Evolutionary conservation across 2,329 filamentous ascomycete species (phyloP).

Genomic region (Trichoderma sp.): DNA sequence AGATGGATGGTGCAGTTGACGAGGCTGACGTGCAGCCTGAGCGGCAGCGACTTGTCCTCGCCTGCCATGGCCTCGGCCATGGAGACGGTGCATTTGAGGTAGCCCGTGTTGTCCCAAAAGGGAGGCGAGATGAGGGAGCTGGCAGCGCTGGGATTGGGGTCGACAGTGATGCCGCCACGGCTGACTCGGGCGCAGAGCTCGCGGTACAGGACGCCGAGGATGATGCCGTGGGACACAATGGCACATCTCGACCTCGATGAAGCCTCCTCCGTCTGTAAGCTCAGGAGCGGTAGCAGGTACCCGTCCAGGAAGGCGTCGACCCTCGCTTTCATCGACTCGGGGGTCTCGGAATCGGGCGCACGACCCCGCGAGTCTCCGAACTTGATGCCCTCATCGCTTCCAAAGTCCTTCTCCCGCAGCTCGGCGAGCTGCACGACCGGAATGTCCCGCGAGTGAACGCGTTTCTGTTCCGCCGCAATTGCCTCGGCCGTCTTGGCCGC

Average conservation of each 20-base stretch:
- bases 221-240: constrained; percentile 81
- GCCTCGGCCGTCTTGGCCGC: constrained; percentile 71
- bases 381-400: constrained; percentile 67
- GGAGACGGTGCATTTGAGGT: constrained; percentile 42
- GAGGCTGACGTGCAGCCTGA: constrained; percentile 53
- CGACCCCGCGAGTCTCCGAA: constrained; percentile 47
- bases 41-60: constrained; percentile 38
- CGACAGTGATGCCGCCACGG: constrained; percentile 29
- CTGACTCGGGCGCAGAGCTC: constrained; percentile 60
- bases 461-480: constrained; percentile 59
- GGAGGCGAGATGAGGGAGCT: constrained; percentile 34
- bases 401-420: constrained; percentile 75
- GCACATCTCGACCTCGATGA: constrained; percentile 48
- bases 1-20: constrained; percentile 76
- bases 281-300: constrained; percentile 59
- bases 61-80: constrained; percentile 1
- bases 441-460: constrained; percentile 28
- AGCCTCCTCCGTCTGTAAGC: constrained; percentile 16
- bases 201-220: constrained; percentile 70
- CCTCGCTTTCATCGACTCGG: constrained; percentile 65
- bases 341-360: constrained; percentile 64
- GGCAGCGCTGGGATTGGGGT: constrained; percentile 28
- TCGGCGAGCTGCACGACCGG: constrained; percentile 40
- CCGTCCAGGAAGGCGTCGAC: constrained; percentile 67
- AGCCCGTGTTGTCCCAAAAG: constrained; percentile 59